These are phyloP conservation scores for Wickerhamomyces pijperi DNA, from an alignment of 805 yeast species.

Conservation along the genomic window DNA sequence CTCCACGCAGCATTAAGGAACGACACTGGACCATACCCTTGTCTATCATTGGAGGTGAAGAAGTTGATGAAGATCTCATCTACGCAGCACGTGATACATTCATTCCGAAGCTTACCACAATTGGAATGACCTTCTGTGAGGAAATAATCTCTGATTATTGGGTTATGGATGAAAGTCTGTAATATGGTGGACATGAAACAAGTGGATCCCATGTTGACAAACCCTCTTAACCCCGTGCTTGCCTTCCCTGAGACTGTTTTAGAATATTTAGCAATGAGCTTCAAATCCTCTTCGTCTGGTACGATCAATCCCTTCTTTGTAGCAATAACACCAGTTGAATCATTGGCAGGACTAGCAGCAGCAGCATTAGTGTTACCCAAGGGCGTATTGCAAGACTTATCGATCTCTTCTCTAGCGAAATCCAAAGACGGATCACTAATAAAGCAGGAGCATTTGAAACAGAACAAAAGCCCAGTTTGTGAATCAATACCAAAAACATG, in stretches of 20 bases:
- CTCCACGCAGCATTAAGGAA: constrained; percentile 82
- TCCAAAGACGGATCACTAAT: constrained; percentile 53
- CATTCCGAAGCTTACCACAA: constrained; percentile 30
- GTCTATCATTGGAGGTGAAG: constrained; percentile 48
- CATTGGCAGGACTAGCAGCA: neutral
- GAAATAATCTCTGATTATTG: constrained; percentile 68
- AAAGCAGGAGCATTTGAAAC: constrained; percentile 71
- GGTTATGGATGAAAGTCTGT: constrained; percentile 85
- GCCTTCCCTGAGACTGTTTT: constrained; percentile 33
- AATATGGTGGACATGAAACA: constrained; percentile 93
- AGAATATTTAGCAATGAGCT: constrained; percentile 22
- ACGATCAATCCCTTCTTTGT: too few species aligned
- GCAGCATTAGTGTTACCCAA: neutral
- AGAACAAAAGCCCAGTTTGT: constrained; percentile 54
- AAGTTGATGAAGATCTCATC: constrained; percentile 70
- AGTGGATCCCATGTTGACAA: constrained; percentile 92
- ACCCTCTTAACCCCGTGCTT: constrained; percentile 73
- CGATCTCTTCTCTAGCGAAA: constrained; percentile 15
- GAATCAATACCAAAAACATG: constrained; percentile 63
- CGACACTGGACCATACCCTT: constrained; percentile 75
- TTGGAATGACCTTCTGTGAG: constrained; percentile 62
- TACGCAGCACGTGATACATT: constrained; percentile 76
- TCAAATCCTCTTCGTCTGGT: constrained; percentile 14
- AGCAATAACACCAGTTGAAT: too few species aligned
- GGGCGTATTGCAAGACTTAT: neutral